Conservation (phyloP, 2,329 filamentous ascomycete genomes). For the Periglandula ipomoeae region DNA sequence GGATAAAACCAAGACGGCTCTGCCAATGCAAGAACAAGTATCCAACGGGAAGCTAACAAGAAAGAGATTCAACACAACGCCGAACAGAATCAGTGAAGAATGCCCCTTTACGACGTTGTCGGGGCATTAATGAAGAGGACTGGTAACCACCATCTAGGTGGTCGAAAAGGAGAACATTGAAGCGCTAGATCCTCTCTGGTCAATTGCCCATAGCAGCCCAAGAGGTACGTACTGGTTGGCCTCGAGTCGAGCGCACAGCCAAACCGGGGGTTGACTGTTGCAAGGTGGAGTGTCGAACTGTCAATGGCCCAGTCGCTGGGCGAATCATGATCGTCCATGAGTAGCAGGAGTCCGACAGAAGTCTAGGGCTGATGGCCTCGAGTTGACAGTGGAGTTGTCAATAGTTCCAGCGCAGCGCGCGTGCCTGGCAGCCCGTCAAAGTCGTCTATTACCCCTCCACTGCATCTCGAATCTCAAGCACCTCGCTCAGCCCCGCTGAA, state of each 20-base stretch:
- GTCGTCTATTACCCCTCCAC: too few species aligned
- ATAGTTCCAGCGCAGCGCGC: too few species aligned
- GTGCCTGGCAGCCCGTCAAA: too few species aligned
- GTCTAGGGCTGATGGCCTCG: too few species aligned
- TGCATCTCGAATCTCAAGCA: too few species aligned
- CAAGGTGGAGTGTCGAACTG: too few species aligned
- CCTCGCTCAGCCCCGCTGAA: too few species aligned
- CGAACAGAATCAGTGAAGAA: neutral
- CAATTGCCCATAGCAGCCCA: neutral
- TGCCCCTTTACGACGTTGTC: neutral
- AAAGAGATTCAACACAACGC: neutral
- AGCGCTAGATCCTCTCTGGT: neutral
- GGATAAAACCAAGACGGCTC: neutral
- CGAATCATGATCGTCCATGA: too few species aligned
- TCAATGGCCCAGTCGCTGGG: too few species aligned
- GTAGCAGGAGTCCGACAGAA: too few species aligned
- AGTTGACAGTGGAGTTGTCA: too few species aligned
- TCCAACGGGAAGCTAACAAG: neutral
- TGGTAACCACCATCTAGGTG: neutral
- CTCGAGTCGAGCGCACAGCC: neutral
- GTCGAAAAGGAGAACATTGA: conserved; percentile 5
- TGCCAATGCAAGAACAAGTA: neutral
- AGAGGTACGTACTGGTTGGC: neutral
- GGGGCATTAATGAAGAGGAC: neutral
- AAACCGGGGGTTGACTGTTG: too few species aligned